A percentile compares a stretch with the other conserved stretches of the same genome.
Evolutionary conservation across 2,329 filamentous ascomycete species (phyloP).

Genomic region (Alternaria gansuensis): DNA sequence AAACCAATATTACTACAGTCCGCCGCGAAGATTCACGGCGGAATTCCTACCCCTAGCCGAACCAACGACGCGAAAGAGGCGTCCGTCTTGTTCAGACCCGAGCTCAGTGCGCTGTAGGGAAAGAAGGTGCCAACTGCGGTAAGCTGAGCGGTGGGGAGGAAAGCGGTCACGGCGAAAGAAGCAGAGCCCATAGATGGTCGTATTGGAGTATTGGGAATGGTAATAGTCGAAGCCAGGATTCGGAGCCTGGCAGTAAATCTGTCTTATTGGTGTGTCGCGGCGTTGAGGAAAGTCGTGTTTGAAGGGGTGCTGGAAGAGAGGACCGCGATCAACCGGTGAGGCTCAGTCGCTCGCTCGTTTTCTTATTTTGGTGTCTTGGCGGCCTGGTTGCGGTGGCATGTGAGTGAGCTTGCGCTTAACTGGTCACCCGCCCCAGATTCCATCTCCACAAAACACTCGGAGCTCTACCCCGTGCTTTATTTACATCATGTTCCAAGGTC

Average conservation of each 20-base stretch:
- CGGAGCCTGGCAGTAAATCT: slow-evolving; percentile 37
- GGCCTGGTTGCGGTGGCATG: slow-evolving; percentile 29
- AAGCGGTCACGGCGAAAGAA: slow-evolving; percentile 46
- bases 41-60: slow-evolving; percentile 60
- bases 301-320: slow-evolving; percentile 28
- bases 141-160: slow-evolving; percentile 42
- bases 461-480: slow-evolving; percentile 16
- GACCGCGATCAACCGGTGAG: slow-evolving; percentile 31
- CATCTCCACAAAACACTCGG: slow-evolving; percentile 20
- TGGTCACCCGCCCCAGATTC: slow-evolving; percentile 28
- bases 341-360: slow-evolving; percentile 29
- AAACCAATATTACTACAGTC: slow-evolving; percentile 59
- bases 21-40: slow-evolving; percentile 60
- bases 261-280: slow-evolving; percentile 26
- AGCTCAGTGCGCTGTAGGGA: slow-evolving; percentile 47
- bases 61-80: slow-evolving; percentile 59
- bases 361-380: slow-evolving; percentile 38
- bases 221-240: slow-evolving; percentile 42
- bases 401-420: slow-evolving; percentile 34
- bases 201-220: slow-evolving; percentile 34
- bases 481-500: slow-evolving; percentile 6
- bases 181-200: slow-evolving; percentile 58
- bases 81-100: slow-evolving; percentile 54
- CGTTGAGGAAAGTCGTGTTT: slow-evolving; percentile 28
- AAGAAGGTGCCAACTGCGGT: slow-evolving; percentile 48